phyloP scores from a whole-genome alignment of 495 filamentous ascomycete genomes.

The Cudoniella acicularis region DNA sequence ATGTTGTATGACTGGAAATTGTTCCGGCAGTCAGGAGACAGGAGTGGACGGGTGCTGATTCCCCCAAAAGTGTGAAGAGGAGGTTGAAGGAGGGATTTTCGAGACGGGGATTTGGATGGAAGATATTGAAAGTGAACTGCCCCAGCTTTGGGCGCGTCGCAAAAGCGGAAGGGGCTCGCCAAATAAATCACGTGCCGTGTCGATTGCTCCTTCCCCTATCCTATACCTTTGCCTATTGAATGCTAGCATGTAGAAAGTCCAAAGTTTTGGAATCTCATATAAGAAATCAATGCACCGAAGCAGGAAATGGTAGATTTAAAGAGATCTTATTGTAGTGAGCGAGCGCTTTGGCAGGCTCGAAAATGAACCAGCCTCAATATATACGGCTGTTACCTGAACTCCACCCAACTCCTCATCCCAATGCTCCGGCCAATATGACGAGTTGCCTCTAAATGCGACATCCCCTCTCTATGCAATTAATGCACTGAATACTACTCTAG shows the following conservation, averaged over 20 bases:
- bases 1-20: too few relatives aligned
- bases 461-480: neutral
- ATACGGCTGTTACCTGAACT: conserved; percentile 5
- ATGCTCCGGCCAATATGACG: conserved; percentile 1
- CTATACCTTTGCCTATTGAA: neutral
- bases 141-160: neutral
- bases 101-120: too few relatives aligned
- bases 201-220: neutral
- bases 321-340: conserved; percentile 13
- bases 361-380: neutral
- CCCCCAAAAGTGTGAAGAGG: too few relatives aligned
- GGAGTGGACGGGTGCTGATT: too few relatives aligned
- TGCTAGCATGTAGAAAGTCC: neutral
- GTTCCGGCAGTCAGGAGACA: too few relatives aligned
- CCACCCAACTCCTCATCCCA: conserved; percentile 2
- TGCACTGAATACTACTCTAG: conserved; percentile 5
- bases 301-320: neutral
- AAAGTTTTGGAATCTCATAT: neutral
- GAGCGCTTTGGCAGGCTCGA: neutral
- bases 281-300: neutral
- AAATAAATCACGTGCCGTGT: neutral
- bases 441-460: neutral
- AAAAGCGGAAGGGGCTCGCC: neutral
- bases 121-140: too few relatives aligned
- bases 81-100: too few relatives aligned